Evolutionary conservation across 768 basidiomycete genomes (phyloP).

Genomic region (Mycena filopes): DNA sequence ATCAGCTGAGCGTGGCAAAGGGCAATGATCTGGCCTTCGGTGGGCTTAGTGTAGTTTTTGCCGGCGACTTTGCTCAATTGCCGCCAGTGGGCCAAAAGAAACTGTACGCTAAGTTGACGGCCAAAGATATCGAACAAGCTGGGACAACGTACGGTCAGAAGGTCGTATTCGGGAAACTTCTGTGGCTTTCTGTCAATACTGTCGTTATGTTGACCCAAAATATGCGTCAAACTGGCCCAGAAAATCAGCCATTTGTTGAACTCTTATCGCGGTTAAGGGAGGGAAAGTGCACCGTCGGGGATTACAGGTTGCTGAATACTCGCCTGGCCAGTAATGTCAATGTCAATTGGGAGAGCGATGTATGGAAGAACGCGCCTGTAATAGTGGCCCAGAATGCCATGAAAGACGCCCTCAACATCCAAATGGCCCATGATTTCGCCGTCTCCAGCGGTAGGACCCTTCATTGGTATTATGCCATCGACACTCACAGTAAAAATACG

Average conservation of each 20-base stretch:
- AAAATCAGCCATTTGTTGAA: conserved; percentile 7
- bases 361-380: conserved; percentile 34
- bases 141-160: not conserved
- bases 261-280: not conserved
- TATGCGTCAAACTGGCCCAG: conserved; percentile 13
- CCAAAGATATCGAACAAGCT: not conserved
- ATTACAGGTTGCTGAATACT: conserved; percentile 28
- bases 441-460: not conserved
- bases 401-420: conserved; percentile 41
- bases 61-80: conserved; percentile 56
- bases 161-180: conserved; percentile 17
- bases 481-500: conserved; percentile 14
- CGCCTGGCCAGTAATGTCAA: conserved; percentile 6
- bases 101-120: not conserved
- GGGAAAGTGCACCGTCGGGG: conserved; percentile 30
- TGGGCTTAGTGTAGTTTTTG: conserved; percentile 53
- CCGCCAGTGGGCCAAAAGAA: conserved; percentile 46
- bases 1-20: conserved; percentile 46
- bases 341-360: not conserved
- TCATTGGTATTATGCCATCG: conserved; percentile 34
- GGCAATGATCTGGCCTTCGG: conserved; percentile 45
- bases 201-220: conserved; percentile 23
- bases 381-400: conserved; percentile 38
- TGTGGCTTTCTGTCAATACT: conserved; percentile 22
- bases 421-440: conserved; percentile 32